Conservation (phyloP, 225 moss, liverwort and hornwort genomes). For the Marchantia paleacea region DNA sequence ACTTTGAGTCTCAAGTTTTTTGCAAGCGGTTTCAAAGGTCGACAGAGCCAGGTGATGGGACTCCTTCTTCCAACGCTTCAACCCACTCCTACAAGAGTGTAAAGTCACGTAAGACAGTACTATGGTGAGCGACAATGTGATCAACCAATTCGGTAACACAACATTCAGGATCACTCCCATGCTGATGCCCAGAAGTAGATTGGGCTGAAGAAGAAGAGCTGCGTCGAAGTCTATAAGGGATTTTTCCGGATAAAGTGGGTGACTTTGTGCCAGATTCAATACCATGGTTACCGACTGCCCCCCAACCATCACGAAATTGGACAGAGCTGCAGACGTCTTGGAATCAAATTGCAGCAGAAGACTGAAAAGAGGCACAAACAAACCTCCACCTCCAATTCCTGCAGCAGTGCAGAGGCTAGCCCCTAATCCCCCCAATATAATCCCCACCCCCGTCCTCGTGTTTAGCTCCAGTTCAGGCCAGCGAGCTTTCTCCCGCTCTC, state of each 20-base stretch:
- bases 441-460: conserved; percentile 7
- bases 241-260: conserved; percentile 25
- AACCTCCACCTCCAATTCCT: conserved; percentile 39
- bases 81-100: conserved; percentile 13
- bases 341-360: conserved; percentile 35
- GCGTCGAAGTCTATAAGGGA: conserved; percentile 42
- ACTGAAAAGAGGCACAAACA: conserved; percentile 37
- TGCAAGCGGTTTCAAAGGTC: neutral
- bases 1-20: neutral
- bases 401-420: conserved; percentile 26
- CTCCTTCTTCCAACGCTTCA: conserved; percentile 31
- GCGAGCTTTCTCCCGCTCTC: neutral
- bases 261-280: conserved; percentile 20
- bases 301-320: conserved; percentile 40
- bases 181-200: conserved; percentile 40
- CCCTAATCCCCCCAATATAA: conserved; percentile 18
- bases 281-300: conserved; percentile 15
- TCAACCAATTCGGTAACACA: conserved; percentile 33
- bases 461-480: conserved; percentile 35
- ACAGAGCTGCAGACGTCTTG: conserved; percentile 35
- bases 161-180: conserved; percentile 40
- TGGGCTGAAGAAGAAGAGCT: conserved; percentile 36
- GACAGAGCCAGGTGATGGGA: neutral
- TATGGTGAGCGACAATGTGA: conserved; percentile 24
- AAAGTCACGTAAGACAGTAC: conserved; percentile 26